Evolutionary conservation across 345 rosid genomes (phyloP).

Genomic region (Nephelium lappaceum): DNA sequence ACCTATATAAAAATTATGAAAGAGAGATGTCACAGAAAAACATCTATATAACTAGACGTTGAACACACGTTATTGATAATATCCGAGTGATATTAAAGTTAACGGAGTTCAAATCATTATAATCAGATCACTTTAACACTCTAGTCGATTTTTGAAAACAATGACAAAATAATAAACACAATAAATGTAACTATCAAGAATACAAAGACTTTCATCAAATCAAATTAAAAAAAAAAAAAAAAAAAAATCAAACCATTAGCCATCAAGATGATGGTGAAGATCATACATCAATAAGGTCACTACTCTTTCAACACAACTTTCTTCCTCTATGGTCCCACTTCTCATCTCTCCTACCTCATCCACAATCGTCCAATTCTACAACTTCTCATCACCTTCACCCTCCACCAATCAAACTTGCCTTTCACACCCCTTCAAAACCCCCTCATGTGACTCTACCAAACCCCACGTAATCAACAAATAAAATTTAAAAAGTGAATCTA

Average conservation of each 20-base stretch:
- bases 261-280: background rate
- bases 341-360: background rate
- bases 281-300: background rate
- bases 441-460: accelerated
- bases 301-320: background rate
- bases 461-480: background rate
- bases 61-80: background rate
- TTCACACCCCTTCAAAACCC: background rate
- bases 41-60: no score
- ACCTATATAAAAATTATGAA: no score
- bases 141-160: no score
- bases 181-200: background rate
- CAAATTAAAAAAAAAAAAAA: background rate
- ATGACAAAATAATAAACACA: background rate
- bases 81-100: background rate
- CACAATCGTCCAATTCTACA: background rate
- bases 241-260: background rate
- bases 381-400: background rate
- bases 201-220: background rate
- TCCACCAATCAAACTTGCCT: slow-evolving; percentile 9
- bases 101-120: no score
- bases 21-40: no score
- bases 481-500: background rate
- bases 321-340: background rate
- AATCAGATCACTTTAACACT: background rate